Conservation (phyloP, 2,329 filamentous ascomycete species). For the Paracamarosporium sp. region DNA sequence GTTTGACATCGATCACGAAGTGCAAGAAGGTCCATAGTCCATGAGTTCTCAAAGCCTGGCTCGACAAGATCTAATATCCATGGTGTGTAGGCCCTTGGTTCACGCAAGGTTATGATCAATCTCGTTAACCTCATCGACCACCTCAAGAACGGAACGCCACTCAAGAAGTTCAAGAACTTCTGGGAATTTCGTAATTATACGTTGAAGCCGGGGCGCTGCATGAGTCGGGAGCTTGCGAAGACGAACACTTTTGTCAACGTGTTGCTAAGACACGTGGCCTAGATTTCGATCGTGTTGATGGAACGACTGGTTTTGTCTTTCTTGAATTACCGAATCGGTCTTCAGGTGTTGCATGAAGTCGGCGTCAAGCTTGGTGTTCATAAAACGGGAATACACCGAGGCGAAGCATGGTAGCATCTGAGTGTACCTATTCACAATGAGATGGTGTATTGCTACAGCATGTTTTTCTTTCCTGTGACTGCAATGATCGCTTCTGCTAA, state of each 20-base stretch:
- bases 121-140: slow-evolving; percentile 30
- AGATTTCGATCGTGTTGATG: neutral
- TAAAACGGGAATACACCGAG: too few species aligned
- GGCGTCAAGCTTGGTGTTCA: neutral
- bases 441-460: neutral
- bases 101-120: slow-evolving; percentile 22
- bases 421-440: neutral
- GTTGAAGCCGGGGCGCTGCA: neutral
- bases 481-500: too few species aligned
- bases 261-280: slow-evolving; percentile 21
- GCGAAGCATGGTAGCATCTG: neutral
- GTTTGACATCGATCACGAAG: slow-evolving; percentile 7
- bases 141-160: slow-evolving; percentile 13
- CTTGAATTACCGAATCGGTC: too few species aligned
- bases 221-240: slow-evolving; percentile 18
- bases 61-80: neutral
- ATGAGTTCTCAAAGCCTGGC: too few species aligned
- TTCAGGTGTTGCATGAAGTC: neutral
- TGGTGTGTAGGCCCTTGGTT: slow-evolving; percentile 13
- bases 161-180: slow-evolving; percentile 21
- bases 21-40: slow-evolving; percentile 19
- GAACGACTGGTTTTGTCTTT: neutral
- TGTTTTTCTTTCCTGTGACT: too few species aligned
- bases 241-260: slow-evolving; percentile 27
- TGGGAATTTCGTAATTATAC: slow-evolving; percentile 20